A percentile compares a stretch with the other conserved stretches of the same genome.
Conservation (phyloP, 1,139 yeast species). For the Wickerhamomyces sp. region DNA sequence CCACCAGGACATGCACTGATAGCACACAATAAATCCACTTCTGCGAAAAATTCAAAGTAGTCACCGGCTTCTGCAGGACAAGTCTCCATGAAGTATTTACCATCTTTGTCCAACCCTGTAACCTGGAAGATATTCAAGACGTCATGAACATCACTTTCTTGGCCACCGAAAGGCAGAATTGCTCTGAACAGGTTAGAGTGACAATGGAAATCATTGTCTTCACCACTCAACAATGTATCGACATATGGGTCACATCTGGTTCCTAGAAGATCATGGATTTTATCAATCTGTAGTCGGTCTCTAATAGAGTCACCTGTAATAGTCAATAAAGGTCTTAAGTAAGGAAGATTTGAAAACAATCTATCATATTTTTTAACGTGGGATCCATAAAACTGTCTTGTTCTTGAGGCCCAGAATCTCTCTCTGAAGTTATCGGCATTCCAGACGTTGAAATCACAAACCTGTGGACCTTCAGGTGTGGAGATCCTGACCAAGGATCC, state of each 20-base stretch:
- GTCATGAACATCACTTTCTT: slow-evolving; percentile 64
- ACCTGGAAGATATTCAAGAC: slow-evolving; percentile 67
- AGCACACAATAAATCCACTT: slow-evolving; percentile 59
- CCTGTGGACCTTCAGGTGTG: slow-evolving; percentile 68
- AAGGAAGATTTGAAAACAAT: slow-evolving; percentile 62
- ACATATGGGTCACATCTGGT: slow-evolving; percentile 70
- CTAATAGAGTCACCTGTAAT: slow-evolving; percentile 59
- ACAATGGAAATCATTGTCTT: slow-evolving; percentile 62
- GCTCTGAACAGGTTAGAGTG: slow-evolving; percentile 61
- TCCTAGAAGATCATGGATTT: slow-evolving; percentile 58
- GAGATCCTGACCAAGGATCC: slow-evolving; percentile 53
- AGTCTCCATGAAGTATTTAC: slow-evolving; percentile 67
- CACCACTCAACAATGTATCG: slow-evolving; percentile 57
- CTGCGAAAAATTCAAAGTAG: slow-evolving; percentile 64
- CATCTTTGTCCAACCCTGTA: slow-evolving; percentile 60
- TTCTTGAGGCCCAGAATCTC: slow-evolving; percentile 65
- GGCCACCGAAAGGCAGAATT: slow-evolving; percentile 52
- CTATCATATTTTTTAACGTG: slow-evolving; percentile 61
- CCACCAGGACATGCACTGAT: slow-evolving; percentile 72
- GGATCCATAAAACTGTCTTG: slow-evolving; percentile 62
- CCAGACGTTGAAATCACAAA: slow-evolving; percentile 66
- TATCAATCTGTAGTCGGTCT: slow-evolving; percentile 21
- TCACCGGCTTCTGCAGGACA: slow-evolving; percentile 57
- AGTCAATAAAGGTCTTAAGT: slow-evolving; percentile 57
- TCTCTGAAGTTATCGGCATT: slow-evolving; percentile 56